Base-by-base conservation (phyloP, 257 asterid species). In the Oldenlandia corymbosa region DNA sequence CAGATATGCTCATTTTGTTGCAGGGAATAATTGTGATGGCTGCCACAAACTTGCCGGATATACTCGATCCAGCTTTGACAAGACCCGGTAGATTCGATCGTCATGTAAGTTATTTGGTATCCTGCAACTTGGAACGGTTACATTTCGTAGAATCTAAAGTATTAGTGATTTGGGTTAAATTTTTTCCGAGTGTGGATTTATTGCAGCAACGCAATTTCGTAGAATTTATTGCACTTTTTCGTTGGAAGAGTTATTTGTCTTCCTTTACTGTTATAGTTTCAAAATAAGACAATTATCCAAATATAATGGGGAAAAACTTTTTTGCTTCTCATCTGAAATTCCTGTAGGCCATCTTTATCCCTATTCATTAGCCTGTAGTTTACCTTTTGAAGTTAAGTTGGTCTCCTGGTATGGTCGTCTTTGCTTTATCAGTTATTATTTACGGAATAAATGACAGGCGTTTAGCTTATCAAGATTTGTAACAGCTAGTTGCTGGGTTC, bases 61-160 rank as follows among this genome's bases (percentile, higher is more conserved):
- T 92, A 73, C 97, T 92, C 65, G 99, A 89, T 83, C 95, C 95
- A 58, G 97, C 99, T 80, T 81, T 92, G 82, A 92, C 97, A 59
- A 85, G 99, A 64, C 99, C 99, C 46, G 99, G 96, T 78, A 85
- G 99, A 90, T 92, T 92, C 69, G 99, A 92, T 71, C 84, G 95
- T 70, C 99, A 92, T 89, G 99, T 92, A 84, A 87, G 99, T 82
- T 39, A 59, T 67, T 70, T 68, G 11, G 64, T 70, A 26, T 37
- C 58, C 20, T 66, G 27, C 57, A 30, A 11, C 41, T 23, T 27
- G 41, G 24, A 46, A 26, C n/a, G n/a, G n/a, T n/a, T n/a, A n/a
- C n/a, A n/a, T n/a, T n/a, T n/a, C n/a, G n/a, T n/a, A n/a, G n/a
- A n/a, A n/a, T n/a, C n/a, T n/a, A n/a, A n/a, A n/a, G n/a, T n/a